Evolutionary conservation across 2,329 filamentous ascomycete genomes (phyloP), one percentile per base, ranked within the genome.

Genomic region (Aspergillus felis): DNA sequence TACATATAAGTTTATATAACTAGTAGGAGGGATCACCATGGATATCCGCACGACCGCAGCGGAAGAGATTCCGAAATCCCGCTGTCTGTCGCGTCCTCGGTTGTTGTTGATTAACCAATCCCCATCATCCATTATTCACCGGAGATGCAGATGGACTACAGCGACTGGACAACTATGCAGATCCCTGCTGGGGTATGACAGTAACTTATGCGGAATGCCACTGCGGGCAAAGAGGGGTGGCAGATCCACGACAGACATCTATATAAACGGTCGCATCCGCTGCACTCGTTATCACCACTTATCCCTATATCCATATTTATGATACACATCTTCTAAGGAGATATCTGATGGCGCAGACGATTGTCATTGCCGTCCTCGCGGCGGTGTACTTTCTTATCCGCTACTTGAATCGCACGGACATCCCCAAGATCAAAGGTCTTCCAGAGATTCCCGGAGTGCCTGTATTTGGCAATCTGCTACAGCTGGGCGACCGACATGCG

Each of bases 371-470:
- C 57, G 65, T 71, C 0, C 57, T 77, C 14, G 68, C 73, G 53
- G 68, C 73, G 25, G 67, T 67, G 1, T 78, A 75, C 61, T 69
- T 78, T 24, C 50, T 78, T 41, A 68, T 78, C 58, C 74, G 74
- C 50, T 77, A 76, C 54, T 64, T 78, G 32, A 78, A 78, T 50
- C 71, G 70, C 67, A 87, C 84, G 1, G 84, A 87, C 61, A 73
- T 78, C 0, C 81, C 84, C 4, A 84, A 84, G 65, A 85, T 87
- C 69, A 86, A 86, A 64, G 80, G 79, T 5, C 71, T 87, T 0
- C 84, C 84, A 1, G 84, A 87, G 63, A 80, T 87, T 46, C 84
- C 85, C 0, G 85, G 84, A 0, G 68, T 86, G 4, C 85, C 84
- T 3, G 65, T 88, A 8, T 85, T 89, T 62, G 86, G 86, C 4